Evolutionary conservation across 2,329 filamentous ascomycete species (phyloP).

Genomic region (Tolypocladium capitatum): DNA sequence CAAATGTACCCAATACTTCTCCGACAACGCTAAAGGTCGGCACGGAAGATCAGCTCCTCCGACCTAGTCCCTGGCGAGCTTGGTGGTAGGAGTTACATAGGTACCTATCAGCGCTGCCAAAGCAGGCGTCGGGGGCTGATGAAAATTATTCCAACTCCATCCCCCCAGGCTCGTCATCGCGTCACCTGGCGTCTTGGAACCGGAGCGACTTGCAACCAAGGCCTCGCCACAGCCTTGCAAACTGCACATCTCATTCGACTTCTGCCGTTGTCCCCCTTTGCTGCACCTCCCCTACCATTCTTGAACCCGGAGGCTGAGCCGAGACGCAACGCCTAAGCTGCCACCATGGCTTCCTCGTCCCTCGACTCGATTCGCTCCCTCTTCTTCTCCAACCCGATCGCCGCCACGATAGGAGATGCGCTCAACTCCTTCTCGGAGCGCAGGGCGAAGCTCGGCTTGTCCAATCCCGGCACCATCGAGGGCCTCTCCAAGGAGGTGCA

Average conservation of each 20-base stretch:
- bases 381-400: conserved; percentile 61
- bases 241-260: conserved; percentile 1
- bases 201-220: conserved; percentile 12
- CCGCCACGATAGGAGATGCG: conserved; percentile 58
- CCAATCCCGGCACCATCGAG: conserved; percentile 88
- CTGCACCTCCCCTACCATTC: not conserved
- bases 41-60: not conserved
- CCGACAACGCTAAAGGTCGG: not conserved
- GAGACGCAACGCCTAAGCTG: conserved; percentile 8
- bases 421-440: conserved; percentile 72
- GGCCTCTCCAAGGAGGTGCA: conserved; percentile 82
- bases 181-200: conserved; percentile 14
- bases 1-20: not conserved
- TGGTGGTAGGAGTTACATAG: no score
- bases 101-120: no score
- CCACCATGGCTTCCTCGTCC: conserved; percentile 37
- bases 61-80: not conserved
- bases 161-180: conserved; percentile 17
- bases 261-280: not conserved
- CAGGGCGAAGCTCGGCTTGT: conserved; percentile 74
- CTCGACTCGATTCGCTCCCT: conserved; percentile 45
- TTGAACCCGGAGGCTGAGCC: conserved; percentile 10
- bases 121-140: conserved; percentile 10
- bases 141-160: conserved; percentile 21
- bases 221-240: conserved; percentile 10